Percentiles rank a stretch among this genome's conserved stretches.
These are phyloP conservation scores for Sphagnum contortum DNA, from an alignment of 225 moss, liverwort and hornwort genomes.

Conservation along the genomic window DNA sequence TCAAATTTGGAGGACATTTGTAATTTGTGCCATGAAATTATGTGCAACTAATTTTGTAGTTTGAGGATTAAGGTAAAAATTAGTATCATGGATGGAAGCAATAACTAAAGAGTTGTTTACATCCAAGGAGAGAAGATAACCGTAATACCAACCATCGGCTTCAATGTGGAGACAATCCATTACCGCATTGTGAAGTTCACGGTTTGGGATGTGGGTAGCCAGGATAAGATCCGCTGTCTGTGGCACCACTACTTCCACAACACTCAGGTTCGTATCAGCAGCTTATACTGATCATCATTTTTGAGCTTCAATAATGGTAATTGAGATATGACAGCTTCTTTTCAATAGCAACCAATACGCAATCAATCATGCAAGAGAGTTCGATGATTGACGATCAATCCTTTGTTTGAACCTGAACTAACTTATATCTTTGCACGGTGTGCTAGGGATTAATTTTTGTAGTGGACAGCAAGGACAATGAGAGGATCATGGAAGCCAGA, in stretches of 20 bases:
- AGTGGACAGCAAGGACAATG: conserved; percentile 32
- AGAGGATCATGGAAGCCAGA: conserved; percentile 27
- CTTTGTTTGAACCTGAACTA: no score
- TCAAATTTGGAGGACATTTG: no score
- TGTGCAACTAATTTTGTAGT: no score
- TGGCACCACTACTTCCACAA: conserved; percentile 59
- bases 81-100: no score
- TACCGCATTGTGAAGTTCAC: conserved; percentile 66
- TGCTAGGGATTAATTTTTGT: conserved; percentile 32
- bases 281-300: neutral
- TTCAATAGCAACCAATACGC: no score
- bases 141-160: conserved; percentile 64
- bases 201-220: conserved; percentile 85
- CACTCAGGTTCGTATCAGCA: conserved; percentile 21
- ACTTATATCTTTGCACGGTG: neutral
- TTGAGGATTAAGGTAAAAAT: no score
- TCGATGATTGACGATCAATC: no score
- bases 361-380: no score
- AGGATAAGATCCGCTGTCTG: conserved; percentile 67
- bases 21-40: no score
- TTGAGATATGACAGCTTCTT: no score
- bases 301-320: no score
- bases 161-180: conserved; percentile 70
- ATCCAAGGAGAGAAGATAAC: conserved; percentile 65
- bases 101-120: no score